Base-by-base conservation (phyloP, 2,329 filamentous ascomycete genomes). In the Westerdykella aurantiaca region DNA sequence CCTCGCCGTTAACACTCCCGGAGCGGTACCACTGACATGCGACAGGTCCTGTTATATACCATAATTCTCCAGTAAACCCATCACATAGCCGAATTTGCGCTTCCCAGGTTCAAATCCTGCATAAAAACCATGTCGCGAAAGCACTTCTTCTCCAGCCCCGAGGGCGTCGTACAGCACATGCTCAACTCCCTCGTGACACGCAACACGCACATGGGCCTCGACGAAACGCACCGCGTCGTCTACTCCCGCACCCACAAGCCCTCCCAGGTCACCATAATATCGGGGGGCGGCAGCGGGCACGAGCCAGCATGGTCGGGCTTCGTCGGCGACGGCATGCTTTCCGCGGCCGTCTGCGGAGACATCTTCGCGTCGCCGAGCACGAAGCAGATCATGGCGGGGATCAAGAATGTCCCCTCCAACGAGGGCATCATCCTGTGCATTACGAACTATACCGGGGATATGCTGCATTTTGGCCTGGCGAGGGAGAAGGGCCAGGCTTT, bases 141-240 rank as follows among this genome's bases (percentile, higher is more conserved):
- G 61, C 75, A 78, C 56, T 78, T 77, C 61, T 78, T 78, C 48
- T 67, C 71, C 25, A 69, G 68, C 41, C 73, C 73, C 14, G 68
- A 72, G 47, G 73, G 73, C 44, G 69, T 78, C 13, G 74, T 78
- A 1, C 61, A 72, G n/a, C 67, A 71, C 40, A 71, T 71, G 34
- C 67, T 77, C 17, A 68, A 70, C 37, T 72, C 71, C 4, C 61
- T 78, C 16, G 69, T 73, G 23, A 58, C 69, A 2, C 63, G 72
- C 6, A 76, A 77, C 45, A 49, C 52, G 3, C 60, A 66, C 49
- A 63, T 68, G 55, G 66, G 60, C 7, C 69, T 76, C 43, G 71
- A 76, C 47, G 61, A 66, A 6, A 44, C 68, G 5, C 69, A 76
- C 45, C 72, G 73, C 45, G 73, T 76, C 37, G 72, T 77, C 29